Conservation (phyloP, 1,284 basidiomycete species). For the Tremellales sp. region DNA sequence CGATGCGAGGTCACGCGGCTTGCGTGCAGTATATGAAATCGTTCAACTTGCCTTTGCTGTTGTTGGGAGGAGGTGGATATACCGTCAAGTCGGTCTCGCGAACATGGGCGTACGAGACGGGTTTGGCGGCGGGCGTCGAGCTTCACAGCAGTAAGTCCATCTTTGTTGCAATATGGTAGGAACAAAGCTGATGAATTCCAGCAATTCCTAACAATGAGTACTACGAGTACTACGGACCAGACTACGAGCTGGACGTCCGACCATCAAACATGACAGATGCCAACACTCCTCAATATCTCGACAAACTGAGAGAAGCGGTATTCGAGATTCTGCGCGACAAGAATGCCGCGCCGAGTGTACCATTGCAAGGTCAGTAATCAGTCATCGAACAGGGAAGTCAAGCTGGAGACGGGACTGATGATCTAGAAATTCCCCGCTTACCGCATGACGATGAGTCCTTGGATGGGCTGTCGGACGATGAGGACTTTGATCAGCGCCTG, state of each 20-base stretch:
- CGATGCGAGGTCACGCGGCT: slow-evolving; percentile 96
- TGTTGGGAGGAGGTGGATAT: slow-evolving; percentile 96
- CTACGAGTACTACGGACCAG: slow-evolving; percentile 98
- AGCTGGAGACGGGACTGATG: slow-evolving; percentile 5
- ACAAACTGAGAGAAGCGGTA: slow-evolving; percentile 86
- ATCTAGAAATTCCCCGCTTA: slow-evolving; percentile 53
- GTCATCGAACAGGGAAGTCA: too few relatives aligned
- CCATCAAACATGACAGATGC: slow-evolving; percentile 94
- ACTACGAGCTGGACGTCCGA: slow-evolving; percentile 95
- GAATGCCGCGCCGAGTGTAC: slow-evolving; percentile 83
- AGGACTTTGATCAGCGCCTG: slow-evolving; percentile 67
- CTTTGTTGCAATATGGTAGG: slow-evolving; percentile 15
- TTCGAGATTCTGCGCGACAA: slow-evolving; percentile 83
- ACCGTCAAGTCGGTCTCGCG: slow-evolving; percentile 97
- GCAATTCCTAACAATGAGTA: slow-evolving; percentile 97
- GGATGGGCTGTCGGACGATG: slow-evolving; percentile 73
- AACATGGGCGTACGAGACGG: slow-evolving; percentile 98
- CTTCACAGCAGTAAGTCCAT: slow-evolving; percentile 65
- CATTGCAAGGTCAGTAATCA: slow-evolving; percentile 65
- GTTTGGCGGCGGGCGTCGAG: slow-evolving; percentile 91
- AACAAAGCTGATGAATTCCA: slow-evolving; percentile 36
- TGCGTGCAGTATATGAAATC: slow-evolving; percentile 97
- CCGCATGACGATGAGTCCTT: slow-evolving; percentile 80
- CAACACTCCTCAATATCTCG: slow-evolving; percentile 88
- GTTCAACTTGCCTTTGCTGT: slow-evolving; percentile 85